phyloP scores from a whole-genome alignment of 2,329 filamentous ascomycete genomes.

The Alternaria infectoria region DNA sequence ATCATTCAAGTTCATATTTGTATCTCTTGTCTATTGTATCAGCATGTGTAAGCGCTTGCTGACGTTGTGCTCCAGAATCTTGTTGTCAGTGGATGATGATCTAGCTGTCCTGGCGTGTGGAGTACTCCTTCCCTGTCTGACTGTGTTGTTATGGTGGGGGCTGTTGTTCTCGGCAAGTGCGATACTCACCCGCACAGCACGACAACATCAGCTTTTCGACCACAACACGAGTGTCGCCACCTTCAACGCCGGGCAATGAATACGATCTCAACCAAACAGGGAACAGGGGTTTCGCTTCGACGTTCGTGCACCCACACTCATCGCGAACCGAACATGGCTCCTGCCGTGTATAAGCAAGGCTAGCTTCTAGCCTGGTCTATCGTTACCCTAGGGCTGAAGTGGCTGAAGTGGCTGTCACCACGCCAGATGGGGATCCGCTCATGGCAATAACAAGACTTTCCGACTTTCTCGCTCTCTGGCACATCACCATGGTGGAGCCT shows the following conservation, averaged over 20 bases:
- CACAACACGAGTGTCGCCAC: neutral
- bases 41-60: neutral
- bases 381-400: neutral
- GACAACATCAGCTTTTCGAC: neutral
- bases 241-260: neutral
- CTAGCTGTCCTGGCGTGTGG: neutral
- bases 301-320: neutral
- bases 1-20: neutral
- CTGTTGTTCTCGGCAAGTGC: neutral
- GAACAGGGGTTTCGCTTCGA: neutral
- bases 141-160: neutral
- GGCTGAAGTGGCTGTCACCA: neutral
- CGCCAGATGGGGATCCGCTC: neutral
- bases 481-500: neutral
- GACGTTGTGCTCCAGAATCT: neutral
- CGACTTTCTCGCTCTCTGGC: neutral
- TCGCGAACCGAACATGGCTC: neutral
- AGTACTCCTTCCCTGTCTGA: neutral
- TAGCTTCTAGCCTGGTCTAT: neutral
- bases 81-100: neutral
- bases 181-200: neutral
- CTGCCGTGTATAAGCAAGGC: neutral
- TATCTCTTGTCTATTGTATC: neutral
- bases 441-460: neutral
- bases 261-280: neutral